A percentile compares a stretch with the other conserved stretches of the same genome.
Conservation (phyloP, 2,329 filamentous ascomycete species). For the Ceratocystis albifundus region DNA sequence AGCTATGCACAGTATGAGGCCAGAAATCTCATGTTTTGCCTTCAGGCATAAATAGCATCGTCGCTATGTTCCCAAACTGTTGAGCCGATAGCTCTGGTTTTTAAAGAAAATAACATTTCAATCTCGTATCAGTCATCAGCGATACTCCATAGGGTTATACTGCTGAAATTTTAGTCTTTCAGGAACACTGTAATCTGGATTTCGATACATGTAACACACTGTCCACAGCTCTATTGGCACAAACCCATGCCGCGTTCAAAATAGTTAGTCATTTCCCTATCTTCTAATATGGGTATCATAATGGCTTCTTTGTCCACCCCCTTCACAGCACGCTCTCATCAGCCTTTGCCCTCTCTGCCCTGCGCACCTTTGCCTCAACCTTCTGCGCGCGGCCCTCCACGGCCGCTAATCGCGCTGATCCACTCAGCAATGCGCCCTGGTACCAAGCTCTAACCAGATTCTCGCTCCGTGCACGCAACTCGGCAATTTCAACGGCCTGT, state of each 20-base stretch:
- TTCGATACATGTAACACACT: no score
- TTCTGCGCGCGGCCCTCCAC: slow-evolving; percentile 56
- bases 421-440: slow-evolving; percentile 55
- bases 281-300: background rate
- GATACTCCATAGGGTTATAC: no score
- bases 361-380: slow-evolving; percentile 53
- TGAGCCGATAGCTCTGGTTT: no score
- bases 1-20: background rate
- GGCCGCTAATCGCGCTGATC: slow-evolving; percentile 57
- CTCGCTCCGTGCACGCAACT: slow-evolving; percentile 53
- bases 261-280: background rate
- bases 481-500: slow-evolving; percentile 51
- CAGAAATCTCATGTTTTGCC: background rate
- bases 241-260: background rate
- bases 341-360: slow-evolving; percentile 49
- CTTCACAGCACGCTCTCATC: slow-evolving; percentile 35
- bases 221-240: background rate
- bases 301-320: background rate
- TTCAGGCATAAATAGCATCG: background rate
- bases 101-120: no score
- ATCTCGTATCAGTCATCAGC: no score
- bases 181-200: no score
- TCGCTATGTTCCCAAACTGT: no score
- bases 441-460: slow-evolving; percentile 58
- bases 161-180: no score